Base-by-base conservation (phyloP, 169 alveolate genomes). In the Babesia bigemina region DNA sequence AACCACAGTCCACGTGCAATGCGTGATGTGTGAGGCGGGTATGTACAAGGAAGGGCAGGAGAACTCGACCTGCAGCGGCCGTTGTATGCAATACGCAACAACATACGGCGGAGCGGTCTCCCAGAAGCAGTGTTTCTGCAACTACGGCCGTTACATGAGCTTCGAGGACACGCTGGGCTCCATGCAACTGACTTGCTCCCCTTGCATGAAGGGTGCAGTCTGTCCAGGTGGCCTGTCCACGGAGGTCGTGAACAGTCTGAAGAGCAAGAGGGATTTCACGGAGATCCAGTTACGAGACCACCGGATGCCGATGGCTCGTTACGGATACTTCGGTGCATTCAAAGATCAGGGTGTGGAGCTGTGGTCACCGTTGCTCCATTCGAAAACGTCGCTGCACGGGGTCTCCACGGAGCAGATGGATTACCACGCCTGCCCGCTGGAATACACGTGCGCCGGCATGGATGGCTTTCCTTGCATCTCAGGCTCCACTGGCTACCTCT, bases 31-130 rank as follows among this genome's bases (percentile, higher is more conserved):
- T 47, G 84, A 90, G 39, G 88, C 82, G n/a, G 85, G 91, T 26
- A 86, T 86, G 89, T 90, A 85, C 65, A 90, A 90, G 86, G 94
- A 90, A 60, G 91, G 90, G 17, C 85, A 86, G 52, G 94, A 90
- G 79, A 86, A 90, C 62, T 85, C 94, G 24, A 42, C 87, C 13
- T 90, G 94, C 76, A 78, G 90, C 29, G 94, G 94, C 10, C 72
- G 90, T 28, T 90, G 94, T 45, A 86, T 90, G 91, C 91, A 90
- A 57, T 86, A 72, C 70, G 86, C 92, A 17, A 90, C 94, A 24
- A 86, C 94, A 19, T 90, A 78, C 53, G 86, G 87, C 49, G 94
- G 94, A 4, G 85, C 94, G 9, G 82, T 83, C 33, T 84, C 90
- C 39, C 73, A 77, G 74, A 90, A 81, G 63, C 94, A 90, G 39